A percentile compares a stretch with the other conserved stretches of the same genome.
These are phyloP conservation scores for Acanthamoeba castellanii DNA, from an alignment of 208 protist genomes.

Conservation along the genomic window DNA sequence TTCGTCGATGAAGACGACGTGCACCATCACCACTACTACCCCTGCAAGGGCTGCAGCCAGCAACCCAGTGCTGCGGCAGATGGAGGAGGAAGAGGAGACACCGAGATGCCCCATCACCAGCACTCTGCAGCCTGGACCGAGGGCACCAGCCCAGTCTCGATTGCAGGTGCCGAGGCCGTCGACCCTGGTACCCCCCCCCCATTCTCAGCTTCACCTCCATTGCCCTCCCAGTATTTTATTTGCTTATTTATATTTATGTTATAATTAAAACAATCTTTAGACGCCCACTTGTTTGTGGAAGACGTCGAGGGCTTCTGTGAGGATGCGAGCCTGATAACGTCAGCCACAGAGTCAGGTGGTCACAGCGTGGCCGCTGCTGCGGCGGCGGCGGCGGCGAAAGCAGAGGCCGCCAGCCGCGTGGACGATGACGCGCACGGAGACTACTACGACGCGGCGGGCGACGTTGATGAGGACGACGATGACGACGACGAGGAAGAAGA, in stretches of 20 bases:
- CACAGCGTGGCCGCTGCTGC: neutral
- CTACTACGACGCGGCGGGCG: neutral
- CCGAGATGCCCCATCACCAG: neutral
- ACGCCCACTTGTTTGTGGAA: neutral
- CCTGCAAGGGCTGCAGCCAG: neutral
- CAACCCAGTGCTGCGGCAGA: neutral
- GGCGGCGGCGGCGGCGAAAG: neutral
- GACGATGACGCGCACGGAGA: neutral
- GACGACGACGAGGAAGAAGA: conserved; percentile 25
- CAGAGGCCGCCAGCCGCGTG: neutral
- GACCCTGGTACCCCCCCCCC: neutral
- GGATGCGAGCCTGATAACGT: neutral
- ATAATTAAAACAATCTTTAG: too few species aligned
- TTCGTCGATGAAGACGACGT: conserved; percentile 71
- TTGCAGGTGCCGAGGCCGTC: neutral
- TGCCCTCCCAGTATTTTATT: too few species aligned
- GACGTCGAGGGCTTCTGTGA: neutral
- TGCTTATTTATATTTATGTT: neutral
- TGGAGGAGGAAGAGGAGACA: neutral
- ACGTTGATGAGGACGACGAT: neutral
- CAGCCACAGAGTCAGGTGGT: neutral
- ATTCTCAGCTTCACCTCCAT: neutral
- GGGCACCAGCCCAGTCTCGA: neutral
- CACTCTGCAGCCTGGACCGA: neutral
- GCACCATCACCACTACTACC: conserved; percentile 70